Conservation (phyloP, 352 stramenopile genomes). For the Globisporangium heterothallicum region DNA sequence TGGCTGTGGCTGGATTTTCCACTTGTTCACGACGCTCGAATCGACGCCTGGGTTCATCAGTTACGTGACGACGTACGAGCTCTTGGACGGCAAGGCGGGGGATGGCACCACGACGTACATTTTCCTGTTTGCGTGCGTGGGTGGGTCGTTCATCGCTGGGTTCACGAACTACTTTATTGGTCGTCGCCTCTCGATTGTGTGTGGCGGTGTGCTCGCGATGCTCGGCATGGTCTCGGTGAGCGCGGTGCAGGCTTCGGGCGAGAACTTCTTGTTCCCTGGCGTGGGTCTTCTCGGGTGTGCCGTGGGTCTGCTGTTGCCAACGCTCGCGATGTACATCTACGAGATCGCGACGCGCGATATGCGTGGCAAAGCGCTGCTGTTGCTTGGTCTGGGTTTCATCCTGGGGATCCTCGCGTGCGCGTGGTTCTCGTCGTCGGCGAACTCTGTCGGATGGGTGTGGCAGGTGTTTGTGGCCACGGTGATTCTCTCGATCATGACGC, state of each 20-base stretch:
- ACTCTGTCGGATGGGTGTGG: constrained; percentile 80
- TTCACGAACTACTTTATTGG: constrained; percentile 69
- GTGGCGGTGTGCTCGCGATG: constrained; percentile 57
- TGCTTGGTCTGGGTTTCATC: constrained; percentile 68
- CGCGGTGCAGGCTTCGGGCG: constrained; percentile 40
- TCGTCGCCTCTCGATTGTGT: constrained; percentile 68
- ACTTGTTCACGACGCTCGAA: constrained; percentile 71
- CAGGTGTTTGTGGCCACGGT: constrained; percentile 78
- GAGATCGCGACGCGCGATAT: constrained; percentile 83
- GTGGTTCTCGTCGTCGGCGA: constrained; percentile 67
- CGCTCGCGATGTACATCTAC: constrained; percentile 80
- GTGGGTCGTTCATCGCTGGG: constrained; percentile 44
- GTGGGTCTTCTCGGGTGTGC: constrained; percentile 53
- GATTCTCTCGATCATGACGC: constrained; percentile 75
- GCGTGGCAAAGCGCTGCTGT: constrained; percentile 72
- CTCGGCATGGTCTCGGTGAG: constrained; percentile 70
- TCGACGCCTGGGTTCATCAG: constrained; percentile 70
- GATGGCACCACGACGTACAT: constrained; percentile 63
- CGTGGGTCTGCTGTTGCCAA: constrained; percentile 64
- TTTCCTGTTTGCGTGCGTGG: constrained; percentile 53
- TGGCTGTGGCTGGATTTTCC: constrained; percentile 75
- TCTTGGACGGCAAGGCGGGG: constrained; percentile 53
- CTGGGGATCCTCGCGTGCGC: constrained; percentile 51
- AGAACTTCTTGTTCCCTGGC: constrained; percentile 56
- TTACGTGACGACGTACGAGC: constrained; percentile 72